Conservation (phyloP, 768 basidiomycete species). For the Termitomyces heimii region DNA sequence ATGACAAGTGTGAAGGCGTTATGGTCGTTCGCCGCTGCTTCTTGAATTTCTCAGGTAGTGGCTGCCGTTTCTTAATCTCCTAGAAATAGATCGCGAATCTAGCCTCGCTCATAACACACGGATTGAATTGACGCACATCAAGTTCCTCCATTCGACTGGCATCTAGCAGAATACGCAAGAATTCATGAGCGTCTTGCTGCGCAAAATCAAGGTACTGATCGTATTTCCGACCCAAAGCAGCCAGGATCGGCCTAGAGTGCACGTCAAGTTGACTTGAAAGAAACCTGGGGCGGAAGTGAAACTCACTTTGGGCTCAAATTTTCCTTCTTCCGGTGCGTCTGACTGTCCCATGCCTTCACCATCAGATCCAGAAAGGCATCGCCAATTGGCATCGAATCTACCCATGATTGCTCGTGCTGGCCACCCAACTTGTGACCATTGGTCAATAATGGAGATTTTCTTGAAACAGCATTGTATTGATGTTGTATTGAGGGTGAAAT, state of each 20-base stretch:
- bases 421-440: conserved; percentile 58
- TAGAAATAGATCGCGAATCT: conserved; percentile 20
- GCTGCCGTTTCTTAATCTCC: conserved; percentile 75
- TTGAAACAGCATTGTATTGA: conserved; percentile 33
- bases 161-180: conserved; percentile 83
- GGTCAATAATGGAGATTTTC: conserved; percentile 61
- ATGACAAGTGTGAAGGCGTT: conserved; percentile 16
- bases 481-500: conserved; percentile 36
- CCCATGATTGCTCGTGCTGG: conserved; percentile 44
- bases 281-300: not conserved
- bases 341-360: conserved; percentile 58
- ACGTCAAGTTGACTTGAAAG: not conserved
- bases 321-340: conserved; percentile 43
- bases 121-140: conserved; percentile 48
- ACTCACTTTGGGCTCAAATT: conserved; percentile 65
- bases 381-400: conserved; percentile 61
- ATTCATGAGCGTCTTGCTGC: conserved; percentile 96
- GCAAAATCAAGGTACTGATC: conserved; percentile 94
- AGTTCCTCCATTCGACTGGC: conserved; percentile 93
- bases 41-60: conserved; percentile 31
- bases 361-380: conserved; percentile 61
- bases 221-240: conserved; percentile 74
- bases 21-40: conserved; percentile 34
- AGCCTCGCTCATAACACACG: not conserved
- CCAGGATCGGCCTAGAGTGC: conserved; percentile 48